A percentile compares a stretch with the other conserved stretches of the same genome.
Evolutionary conservation across 2,329 filamentous ascomycete genomes (phyloP).

Genomic region (Lasiodiplodia hormozganensis): DNA sequence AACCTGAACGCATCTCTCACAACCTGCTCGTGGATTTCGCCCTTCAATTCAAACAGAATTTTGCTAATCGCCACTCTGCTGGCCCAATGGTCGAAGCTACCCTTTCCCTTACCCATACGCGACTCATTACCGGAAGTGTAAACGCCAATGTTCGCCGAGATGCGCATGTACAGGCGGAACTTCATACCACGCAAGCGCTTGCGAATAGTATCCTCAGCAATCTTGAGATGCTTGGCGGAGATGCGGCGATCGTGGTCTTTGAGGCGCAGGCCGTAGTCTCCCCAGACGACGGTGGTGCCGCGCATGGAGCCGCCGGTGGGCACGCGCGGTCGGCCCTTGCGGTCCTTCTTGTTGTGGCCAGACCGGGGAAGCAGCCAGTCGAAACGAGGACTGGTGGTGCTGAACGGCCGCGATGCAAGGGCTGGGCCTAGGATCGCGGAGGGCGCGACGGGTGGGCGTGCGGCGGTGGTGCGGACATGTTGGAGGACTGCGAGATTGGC

Average conservation of each 20-base stretch:
- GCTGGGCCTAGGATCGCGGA: slow-evolving; percentile 31
- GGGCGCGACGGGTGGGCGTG: slow-evolving; percentile 35
- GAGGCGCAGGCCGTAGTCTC: slow-evolving; percentile 94
- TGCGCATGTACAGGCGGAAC: slow-evolving; percentile 89
- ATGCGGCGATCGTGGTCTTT: slow-evolving; percentile 91
- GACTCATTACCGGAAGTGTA: slow-evolving; percentile 96
- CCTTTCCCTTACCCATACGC: slow-evolving; percentile 99
- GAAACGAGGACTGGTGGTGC: slow-evolving; percentile 66
- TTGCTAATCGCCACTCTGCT: slow-evolving; percentile 88
- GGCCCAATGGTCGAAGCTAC: slow-evolving; percentile 96
- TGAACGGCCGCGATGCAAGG: slow-evolving; percentile 66
- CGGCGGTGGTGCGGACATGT: slow-evolving; percentile 32
- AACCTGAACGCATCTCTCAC: slow-evolving; percentile 91
- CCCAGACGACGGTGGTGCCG: slow-evolving; percentile 95
- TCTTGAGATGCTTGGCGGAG: slow-evolving; percentile 83
- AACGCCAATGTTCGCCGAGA: slow-evolving; percentile 92
- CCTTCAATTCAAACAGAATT: slow-evolving; percentile 90
- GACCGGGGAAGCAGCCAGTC: slow-evolving; percentile 85
- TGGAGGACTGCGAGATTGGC: slow-evolving; percentile 19
- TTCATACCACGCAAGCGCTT: slow-evolving; percentile 86
- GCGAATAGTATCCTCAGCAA: slow-evolving; percentile 93
- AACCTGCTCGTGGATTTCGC: slow-evolving; percentile 91
- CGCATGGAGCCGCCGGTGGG: slow-evolving; percentile 89
- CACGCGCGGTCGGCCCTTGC: slow-evolving; percentile 85
- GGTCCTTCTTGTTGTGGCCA: slow-evolving; percentile 84